Conservation (phyloP, 805 yeast genomes). For the Nakazawaea molendinolei region DNA sequence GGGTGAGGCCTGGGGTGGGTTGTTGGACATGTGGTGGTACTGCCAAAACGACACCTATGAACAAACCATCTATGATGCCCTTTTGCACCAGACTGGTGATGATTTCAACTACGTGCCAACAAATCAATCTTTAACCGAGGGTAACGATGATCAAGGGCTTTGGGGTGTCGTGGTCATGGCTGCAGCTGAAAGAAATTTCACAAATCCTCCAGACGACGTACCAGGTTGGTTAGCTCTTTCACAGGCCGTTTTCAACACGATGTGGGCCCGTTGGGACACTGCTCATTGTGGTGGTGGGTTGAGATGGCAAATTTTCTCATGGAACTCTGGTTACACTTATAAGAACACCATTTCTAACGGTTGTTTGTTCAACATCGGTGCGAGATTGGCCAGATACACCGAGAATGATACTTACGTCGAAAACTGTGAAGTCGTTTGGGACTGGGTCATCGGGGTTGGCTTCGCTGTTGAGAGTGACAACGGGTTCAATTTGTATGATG, state of each 20-base stretch:
- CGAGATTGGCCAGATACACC: conserved; percentile 80
- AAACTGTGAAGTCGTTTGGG: conserved; percentile 70
- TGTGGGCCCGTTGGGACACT: conserved; percentile 84
- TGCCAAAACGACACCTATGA: conserved; percentile 67
- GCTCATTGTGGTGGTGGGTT: conserved; percentile 77
- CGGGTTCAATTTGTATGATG: conserved; percentile 57
- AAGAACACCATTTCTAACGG: conserved; percentile 92
- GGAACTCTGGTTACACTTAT: conserved; percentile 93
- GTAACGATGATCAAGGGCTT: conserved; percentile 96
- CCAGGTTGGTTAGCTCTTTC: conserved; percentile 81
- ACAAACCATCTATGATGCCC: conserved; percentile 48
- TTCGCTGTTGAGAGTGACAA: conserved; percentile 37
- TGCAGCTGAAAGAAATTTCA: conserved; percentile 85
- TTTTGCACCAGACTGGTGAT: conserved; percentile 68
- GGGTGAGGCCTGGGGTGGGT: conserved; percentile 89
- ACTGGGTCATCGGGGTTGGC: conserved; percentile 62
- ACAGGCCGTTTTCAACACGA: conserved; percentile 86
- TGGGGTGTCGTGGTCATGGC: conserved; percentile 94
- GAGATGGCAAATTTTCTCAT: conserved; percentile 92
- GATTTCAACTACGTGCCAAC: conserved; percentile 77
- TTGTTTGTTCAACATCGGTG: conserved; percentile 78
- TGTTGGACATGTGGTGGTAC: conserved; percentile 71
- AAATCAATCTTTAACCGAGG: conserved; percentile 88
- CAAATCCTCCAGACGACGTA: conserved; percentile 52
- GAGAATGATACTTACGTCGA: conserved; percentile 66